These are phyloP conservation scores for Davidsoniella eucalypti DNA, from an alignment of 2,329 filamentous ascomycete genomes.

Conservation along the genomic window DNA sequence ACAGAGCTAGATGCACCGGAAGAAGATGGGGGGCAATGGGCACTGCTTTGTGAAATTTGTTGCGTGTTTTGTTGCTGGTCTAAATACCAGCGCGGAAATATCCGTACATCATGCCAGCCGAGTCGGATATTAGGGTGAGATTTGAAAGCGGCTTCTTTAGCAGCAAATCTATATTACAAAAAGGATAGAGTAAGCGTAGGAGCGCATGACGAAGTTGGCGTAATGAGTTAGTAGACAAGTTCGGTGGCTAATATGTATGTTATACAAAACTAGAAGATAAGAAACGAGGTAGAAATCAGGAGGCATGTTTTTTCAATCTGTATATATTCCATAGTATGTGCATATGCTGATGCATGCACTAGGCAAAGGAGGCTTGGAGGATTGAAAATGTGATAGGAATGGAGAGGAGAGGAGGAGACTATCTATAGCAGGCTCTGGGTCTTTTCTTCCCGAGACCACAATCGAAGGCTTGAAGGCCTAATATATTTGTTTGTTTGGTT, in stretches of 20 bases:
- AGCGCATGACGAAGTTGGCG: too few species aligned
- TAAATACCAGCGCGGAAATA: constrained; percentile 16
- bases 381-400: too few species aligned
- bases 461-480: not conserved
- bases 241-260: too few species aligned
- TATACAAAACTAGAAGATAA: too few species aligned
- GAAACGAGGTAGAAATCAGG: too few species aligned
- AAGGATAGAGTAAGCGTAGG: too few species aligned
- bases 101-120: constrained; percentile 44
- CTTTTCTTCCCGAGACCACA: too few species aligned
- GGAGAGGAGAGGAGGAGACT: too few species aligned
- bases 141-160: constrained; percentile 62
- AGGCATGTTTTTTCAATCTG: too few species aligned
- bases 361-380: too few species aligned
- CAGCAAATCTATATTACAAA: constrained; percentile 37
- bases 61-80: not conserved
- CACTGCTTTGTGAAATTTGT: not conserved
- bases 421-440: not conserved
- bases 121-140: constrained; percentile 44
- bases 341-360: too few species aligned
- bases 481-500: not conserved
- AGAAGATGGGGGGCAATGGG: constrained; percentile 8
- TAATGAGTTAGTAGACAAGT: not conserved
- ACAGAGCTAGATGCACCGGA: not conserved
- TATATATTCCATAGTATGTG: too few species aligned